Base-by-base conservation (phyloP, 2,329 filamentous ascomycete genomes). In the Pseudonectria buxi region DNA sequence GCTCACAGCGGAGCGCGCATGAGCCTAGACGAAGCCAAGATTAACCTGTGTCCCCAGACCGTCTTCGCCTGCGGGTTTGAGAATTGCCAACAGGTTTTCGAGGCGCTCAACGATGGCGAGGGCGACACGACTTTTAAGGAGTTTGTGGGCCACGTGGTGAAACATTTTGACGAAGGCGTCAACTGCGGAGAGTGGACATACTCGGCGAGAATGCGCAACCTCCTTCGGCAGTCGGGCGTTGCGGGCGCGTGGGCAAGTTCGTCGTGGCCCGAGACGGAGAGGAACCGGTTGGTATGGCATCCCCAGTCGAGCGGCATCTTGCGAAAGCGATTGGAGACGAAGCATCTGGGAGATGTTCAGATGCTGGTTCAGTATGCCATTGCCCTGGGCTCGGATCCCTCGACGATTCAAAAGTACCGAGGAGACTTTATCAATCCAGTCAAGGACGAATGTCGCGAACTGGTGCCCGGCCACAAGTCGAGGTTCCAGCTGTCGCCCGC, bases 31-130 rank as follows among this genome's bases (percentile, higher is more conserved):
- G 61, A 67, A 25, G 63, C 61, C 45, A 65, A 61, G 45, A 57
- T 67, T 26, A 59, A 57, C 16, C 50, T 69, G 5, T 69, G 67
- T 38, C 62, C 63, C 2, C 68, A 70, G 43, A 62, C 65, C 3
- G 61, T 71, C 14, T 71, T 70, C 40, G 68, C 66, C 13, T 71
- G 68, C 41, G 68, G 68, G 10, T 71, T 70, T 37, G 59, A 63
- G 36, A 60, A 60, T 32, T 71, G 68, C 41, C 43, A 53, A 10
- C 53, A 62, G n/a, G 58, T 71, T 3, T 65, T 68, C 26, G 68
- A 70, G 44, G 60, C 67, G 0, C 43, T 56, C 7, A 55, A 54
- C 16, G 65, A 67, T 28, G 54, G 55, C 13, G 62, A 69, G 13
- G 59, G 59, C 11, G 49, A 54, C 7, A 49, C 58, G 3, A 58